Conservation (phyloP, 2,329 filamentous ascomycete genomes). For the Curvularia verruculosa region DNA sequence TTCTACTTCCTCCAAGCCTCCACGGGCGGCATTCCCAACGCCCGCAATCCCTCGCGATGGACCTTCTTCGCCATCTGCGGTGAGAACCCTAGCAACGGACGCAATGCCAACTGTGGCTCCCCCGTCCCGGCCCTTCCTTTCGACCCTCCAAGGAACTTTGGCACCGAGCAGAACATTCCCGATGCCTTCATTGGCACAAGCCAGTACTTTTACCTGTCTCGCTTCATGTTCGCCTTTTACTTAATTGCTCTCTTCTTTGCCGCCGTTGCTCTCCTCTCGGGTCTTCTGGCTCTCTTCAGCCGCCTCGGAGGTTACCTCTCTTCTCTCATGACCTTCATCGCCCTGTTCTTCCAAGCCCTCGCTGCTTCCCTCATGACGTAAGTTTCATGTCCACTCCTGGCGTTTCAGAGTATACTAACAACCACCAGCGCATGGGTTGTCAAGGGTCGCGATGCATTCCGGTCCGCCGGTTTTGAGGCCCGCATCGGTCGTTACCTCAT, state of each 20-base stretch:
- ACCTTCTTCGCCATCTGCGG: slow-evolving; percentile 88
- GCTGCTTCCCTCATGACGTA: slow-evolving; percentile 78
- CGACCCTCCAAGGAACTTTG: slow-evolving; percentile 68
- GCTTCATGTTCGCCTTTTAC: slow-evolving; percentile 92
- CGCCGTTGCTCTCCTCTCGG: slow-evolving; percentile 68
- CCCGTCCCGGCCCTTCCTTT: slow-evolving; percentile 69
- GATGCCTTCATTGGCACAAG: slow-evolving; percentile 60
- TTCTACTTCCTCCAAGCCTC: slow-evolving; percentile 87
- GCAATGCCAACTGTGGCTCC: slow-evolving; percentile 67
- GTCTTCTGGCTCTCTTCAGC: slow-evolving; percentile 72
- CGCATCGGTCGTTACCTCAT: slow-evolving; percentile 71
- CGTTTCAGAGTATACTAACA: slow-evolving; percentile 12
- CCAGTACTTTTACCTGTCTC: slow-evolving; percentile 82
- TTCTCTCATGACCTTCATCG: slow-evolving; percentile 62
- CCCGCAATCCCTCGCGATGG: slow-evolving; percentile 73
- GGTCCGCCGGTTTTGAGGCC: slow-evolving; percentile 60
- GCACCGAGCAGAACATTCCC: slow-evolving; percentile 60
- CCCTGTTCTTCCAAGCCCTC: slow-evolving; percentile 72
- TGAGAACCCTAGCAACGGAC: slow-evolving; percentile 55
- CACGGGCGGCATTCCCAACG: slow-evolving; percentile 68
- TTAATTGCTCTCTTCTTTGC: slow-evolving; percentile 84
- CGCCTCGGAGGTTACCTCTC: slow-evolving; percentile 73
- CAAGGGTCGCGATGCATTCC: slow-evolving; percentile 71
- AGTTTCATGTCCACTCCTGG: slow-evolving; percentile 42
- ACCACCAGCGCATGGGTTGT: slow-evolving; percentile 67